Evolutionary conservation across 2,329 filamentous ascomycete species (phyloP).

Genomic region (Ceratocystis smalleyi): DNA sequence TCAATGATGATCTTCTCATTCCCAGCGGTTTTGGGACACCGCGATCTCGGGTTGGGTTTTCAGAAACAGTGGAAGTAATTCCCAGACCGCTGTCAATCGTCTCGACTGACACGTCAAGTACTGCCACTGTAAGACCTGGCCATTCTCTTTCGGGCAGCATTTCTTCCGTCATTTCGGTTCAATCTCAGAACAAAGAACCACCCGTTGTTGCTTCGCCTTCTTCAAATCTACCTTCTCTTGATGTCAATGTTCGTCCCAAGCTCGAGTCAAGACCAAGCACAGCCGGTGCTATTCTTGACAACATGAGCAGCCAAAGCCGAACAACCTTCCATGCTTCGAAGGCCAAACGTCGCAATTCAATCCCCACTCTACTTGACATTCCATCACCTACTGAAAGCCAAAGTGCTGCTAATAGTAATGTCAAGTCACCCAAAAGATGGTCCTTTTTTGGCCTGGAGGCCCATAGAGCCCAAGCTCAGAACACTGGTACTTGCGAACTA

Average conservation of each 20-base stretch:
- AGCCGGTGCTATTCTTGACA: slow-evolving; percentile 53
- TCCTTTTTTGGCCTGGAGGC: slow-evolving; percentile 48
- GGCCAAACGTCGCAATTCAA: slow-evolving; percentile 42
- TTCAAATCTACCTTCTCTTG: background rate
- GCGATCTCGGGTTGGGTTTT: slow-evolving; percentile 62
- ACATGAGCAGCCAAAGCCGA: slow-evolving; percentile 20
- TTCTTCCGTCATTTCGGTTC: slow-evolving; percentile 53
- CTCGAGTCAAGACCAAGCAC: slow-evolving; percentile 47
- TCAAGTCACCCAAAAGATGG: slow-evolving; percentile 41
- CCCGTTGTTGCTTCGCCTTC: slow-evolving; percentile 19
- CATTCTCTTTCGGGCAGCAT: slow-evolving; percentile 68
- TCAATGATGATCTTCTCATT: background rate
- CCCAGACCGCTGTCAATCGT: slow-evolving; percentile 68
- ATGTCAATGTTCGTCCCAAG: slow-evolving; percentile 9
- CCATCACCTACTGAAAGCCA: slow-evolving; percentile 21
- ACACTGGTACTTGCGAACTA: background rate
- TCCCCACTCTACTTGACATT: slow-evolving; percentile 36
- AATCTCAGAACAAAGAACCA: slow-evolving; percentile 18
- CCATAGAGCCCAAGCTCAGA: slow-evolving; percentile 18
- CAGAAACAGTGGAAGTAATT: slow-evolving; percentile 70
- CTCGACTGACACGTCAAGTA: slow-evolving; percentile 71
- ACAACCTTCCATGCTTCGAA: slow-evolving; percentile 21
- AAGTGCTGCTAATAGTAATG: slow-evolving; percentile 30
- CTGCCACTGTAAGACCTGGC: slow-evolving; percentile 49
- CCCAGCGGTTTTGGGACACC: slow-evolving; percentile 21